These are phyloP conservation scores for Globisporangium okanoganense DNA, from an alignment of 352 stramenopile genomes.

Conservation along the genomic window DNA sequence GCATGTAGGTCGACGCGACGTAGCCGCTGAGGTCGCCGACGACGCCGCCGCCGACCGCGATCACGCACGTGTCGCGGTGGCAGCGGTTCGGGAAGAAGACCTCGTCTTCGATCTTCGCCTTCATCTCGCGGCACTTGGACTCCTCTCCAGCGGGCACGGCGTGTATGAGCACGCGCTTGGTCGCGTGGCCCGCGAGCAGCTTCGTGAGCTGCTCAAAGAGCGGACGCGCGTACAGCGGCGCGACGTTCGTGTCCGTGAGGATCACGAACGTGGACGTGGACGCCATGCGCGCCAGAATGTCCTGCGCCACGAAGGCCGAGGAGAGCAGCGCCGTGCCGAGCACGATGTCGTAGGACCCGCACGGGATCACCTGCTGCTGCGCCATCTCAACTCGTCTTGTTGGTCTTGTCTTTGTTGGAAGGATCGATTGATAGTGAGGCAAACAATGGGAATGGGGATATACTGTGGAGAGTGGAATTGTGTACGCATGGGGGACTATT, in stretches of 20 bases:
- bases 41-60: conserved; percentile 95
- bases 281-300: conserved; percentile 54
- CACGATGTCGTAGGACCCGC: conserved; percentile 80
- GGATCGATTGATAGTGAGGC: conserved; percentile 1
- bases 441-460: neutral
- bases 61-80: conserved; percentile 77
- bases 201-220: conserved; percentile 45
- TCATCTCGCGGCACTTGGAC: conserved; percentile 78
- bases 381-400: conserved; percentile 1
- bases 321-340: conserved; percentile 63
- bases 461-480: neutral
- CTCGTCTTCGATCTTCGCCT: conserved; percentile 76
- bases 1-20: conserved; percentile 96
- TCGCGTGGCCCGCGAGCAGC: conserved; percentile 23
- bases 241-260: conserved; percentile 75
- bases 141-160: conserved; percentile 61
- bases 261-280: conserved; percentile 76
- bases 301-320: conserved; percentile 54
- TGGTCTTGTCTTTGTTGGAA: neutral
- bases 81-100: conserved; percentile 79
- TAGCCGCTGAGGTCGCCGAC: conserved; percentile 98
- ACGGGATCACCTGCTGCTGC: conserved; percentile 50
- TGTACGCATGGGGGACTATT: neutral
- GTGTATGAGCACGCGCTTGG: conserved; percentile 62
- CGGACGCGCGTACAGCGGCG: conserved; percentile 65